Evolutionary conservation across 164 flowering plant genomes (phyloP).

Genomic region (Litsea cubeba): DNA sequence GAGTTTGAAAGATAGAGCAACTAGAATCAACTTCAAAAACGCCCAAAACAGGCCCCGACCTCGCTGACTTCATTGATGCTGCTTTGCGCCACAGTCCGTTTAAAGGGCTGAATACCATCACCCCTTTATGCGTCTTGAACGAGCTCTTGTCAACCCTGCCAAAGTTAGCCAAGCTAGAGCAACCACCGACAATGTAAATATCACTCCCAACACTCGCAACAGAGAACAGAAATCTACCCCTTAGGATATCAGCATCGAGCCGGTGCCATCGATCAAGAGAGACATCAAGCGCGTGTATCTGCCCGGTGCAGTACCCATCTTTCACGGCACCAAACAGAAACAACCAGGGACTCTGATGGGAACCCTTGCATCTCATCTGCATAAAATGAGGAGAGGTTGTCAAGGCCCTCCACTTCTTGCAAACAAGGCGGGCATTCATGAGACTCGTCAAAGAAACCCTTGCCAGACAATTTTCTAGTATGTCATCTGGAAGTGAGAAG

Average conservation of each 20-base stretch:
- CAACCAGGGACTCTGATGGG: slow-evolving; percentile 71
- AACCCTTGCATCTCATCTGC: slow-evolving; percentile 63
- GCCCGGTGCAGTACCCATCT: slow-evolving; percentile 79
- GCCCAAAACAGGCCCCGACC: slow-evolving; percentile 82
- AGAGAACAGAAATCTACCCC: slow-evolving; percentile 82
- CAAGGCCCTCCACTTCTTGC: slow-evolving; percentile 81
- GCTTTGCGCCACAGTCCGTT: slow-evolving; percentile 73
- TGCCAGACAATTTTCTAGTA: slow-evolving; percentile 86
- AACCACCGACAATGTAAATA: slow-evolving; percentile 80
- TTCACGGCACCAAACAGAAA: slow-evolving; percentile 84
- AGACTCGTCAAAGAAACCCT: slow-evolving; percentile 78
- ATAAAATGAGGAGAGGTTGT: slow-evolving; percentile 61
- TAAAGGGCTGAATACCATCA: slow-evolving; percentile 61
- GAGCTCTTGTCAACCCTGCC: slow-evolving; percentile 80
- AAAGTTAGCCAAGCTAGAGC: slow-evolving; percentile 78
- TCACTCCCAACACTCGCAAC: slow-evolving; percentile 63
- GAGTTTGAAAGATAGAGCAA: slow-evolving; percentile 36
- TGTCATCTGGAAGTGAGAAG: slow-evolving; percentile 76
- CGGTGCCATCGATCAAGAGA: slow-evolving; percentile 69
- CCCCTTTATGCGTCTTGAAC: slow-evolving; percentile 79
- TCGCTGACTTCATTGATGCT: slow-evolving; percentile 75
- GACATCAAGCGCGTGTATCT: slow-evolving; percentile 76
- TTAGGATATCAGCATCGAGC: slow-evolving; percentile 58
- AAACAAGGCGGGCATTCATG: slow-evolving; percentile 88
- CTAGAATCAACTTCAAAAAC: slow-evolving; percentile 54